Percentiles rank a stretch among this genome's conserved stretches.
These are phyloP conservation scores for Angomonas deanei DNA, from an alignment of 208 protist species.

Conservation along the genomic window DNA sequence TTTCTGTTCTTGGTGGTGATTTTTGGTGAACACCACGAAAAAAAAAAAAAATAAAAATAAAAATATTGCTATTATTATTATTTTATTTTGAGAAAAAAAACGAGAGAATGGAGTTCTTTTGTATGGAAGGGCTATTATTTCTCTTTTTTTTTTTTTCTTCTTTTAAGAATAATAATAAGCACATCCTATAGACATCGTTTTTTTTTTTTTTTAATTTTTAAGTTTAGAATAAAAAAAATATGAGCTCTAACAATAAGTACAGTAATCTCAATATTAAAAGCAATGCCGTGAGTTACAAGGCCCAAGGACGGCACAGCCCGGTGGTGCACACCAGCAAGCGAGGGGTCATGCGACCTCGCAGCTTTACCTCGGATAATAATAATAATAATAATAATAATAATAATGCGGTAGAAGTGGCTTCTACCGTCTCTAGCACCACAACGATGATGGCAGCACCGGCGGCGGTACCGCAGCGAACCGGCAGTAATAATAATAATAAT, in stretches of 20 bases:
- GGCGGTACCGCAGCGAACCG: too few relatives aligned
- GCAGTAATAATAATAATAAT: too few relatives aligned
- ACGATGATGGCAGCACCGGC: too few relatives aligned
- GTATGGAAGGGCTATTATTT: not conserved
- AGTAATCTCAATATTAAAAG: not conserved
- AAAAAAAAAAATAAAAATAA: conserved; percentile 14
- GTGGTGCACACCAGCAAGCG: not conserved
- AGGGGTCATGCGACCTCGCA: conserved; percentile 1
- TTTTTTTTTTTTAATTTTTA: not conserved
- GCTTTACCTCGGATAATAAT: not conserved
- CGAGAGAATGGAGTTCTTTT: not conserved
- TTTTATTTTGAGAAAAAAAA: not conserved
- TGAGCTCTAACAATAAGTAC: not conserved
- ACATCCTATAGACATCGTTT: not conserved
- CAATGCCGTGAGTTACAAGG: not conserved
- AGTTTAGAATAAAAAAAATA: not conserved
- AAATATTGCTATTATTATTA: not conserved
- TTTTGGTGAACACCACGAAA: conserved; percentile 31
- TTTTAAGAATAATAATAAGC: not conserved
- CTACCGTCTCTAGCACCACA: not conserved
- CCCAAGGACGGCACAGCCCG: not conserved
- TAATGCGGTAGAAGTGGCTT: not conserved
- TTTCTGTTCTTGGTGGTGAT: conserved; percentile 63
- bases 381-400: not conserved
- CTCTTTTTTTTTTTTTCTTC: not conserved